These are phyloP conservation scores for cucumber (Cucumis sativus) DNA, from an alignment of 306 rosid species.

Conservation along the genomic window DNA sequence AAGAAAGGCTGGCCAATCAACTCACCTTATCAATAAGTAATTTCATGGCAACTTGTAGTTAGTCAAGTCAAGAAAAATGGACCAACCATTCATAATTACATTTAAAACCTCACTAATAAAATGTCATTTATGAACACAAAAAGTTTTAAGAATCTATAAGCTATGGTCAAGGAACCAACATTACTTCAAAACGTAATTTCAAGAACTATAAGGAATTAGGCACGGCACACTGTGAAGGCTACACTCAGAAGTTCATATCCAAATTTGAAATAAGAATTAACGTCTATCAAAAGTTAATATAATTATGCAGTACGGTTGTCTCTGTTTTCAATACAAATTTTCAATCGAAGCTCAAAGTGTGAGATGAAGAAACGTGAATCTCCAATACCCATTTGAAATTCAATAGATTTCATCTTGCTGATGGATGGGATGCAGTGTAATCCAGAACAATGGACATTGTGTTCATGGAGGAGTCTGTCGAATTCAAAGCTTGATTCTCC, in stretches of 20 bases:
- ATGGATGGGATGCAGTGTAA: background rate
- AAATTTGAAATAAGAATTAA: background rate
- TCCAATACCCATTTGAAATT: too few relatives aligned
- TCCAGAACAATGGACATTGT: background rate
- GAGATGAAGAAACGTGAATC: background rate
- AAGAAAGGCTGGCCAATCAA: too few relatives aligned
- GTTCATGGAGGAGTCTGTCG: background rate
- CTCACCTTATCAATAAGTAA: too few relatives aligned
- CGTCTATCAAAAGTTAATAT: background rate
- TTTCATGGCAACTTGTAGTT: too few relatives aligned
- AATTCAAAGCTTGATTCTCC: background rate
- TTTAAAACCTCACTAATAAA: too few relatives aligned
- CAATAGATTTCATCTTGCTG: background rate
- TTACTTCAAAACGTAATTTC: too few relatives aligned
- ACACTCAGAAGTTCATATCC: background rate
- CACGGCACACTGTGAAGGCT: background rate
- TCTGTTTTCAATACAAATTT: background rate
- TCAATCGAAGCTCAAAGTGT: background rate
- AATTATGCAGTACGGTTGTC: background rate
- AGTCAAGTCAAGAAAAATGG: too few relatives aligned
- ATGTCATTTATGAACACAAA: too few relatives aligned
- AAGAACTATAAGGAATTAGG: too few relatives aligned
- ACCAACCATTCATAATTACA: too few relatives aligned
- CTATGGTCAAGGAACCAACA: too few relatives aligned
- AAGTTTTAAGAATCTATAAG: background rate